Base-by-base conservation (phyloP, 139 green algal species). In the Medakamo hakoo region DNA sequence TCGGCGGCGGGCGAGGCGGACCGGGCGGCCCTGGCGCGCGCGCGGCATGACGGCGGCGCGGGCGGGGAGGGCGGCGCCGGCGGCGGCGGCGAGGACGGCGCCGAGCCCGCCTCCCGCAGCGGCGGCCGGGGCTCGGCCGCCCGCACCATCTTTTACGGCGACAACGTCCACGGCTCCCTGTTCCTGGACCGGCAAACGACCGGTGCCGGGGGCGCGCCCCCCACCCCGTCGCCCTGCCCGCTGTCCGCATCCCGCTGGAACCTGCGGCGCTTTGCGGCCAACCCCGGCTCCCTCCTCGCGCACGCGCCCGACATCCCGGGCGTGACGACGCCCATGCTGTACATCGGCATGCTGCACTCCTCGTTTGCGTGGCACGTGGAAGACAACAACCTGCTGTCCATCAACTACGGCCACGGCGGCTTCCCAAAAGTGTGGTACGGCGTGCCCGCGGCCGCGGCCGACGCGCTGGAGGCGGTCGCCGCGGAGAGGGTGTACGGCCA, bases 301-400 rank as follows among this genome's bases (percentile, higher is more conserved):
- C 71, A 79, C 40, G 21, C 16, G 21, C 22, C 22, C n/a, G 14
- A 29, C 26, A 67, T 80, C 27, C 72, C 80, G 24, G 87, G 88
- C 1, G 68, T 95, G 4, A 90, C 81, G 22, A 65, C 61, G 21
- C 86, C 88, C 55, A 91, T 92, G 84, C 72, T 96, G 66, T 96
- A 95, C 75, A 70, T 89, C 14, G 89, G 88, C 49, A 89, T 86
- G 77, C 73, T 93, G n/a, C 93, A 91, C 66, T 71, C 73, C 65
- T 84, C 78, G 27, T 96, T 95, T 68, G 80, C 72, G 22, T 96
- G 88, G 88, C 88, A 95, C 64, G 79, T 93, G n/a, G 88, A 96
- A 72, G 89, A 96, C 71, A 87, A 95, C 68, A 87, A 86, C 74
- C 73, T 94, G 29, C 78, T 81, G 64, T 79, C 64, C 49, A 70